Evolutionary conservation across 306 rosid genomes (phyloP), one percentile per base, ranked within the genome.

Genomic region (Elaeagnus macrophylla): DNA sequence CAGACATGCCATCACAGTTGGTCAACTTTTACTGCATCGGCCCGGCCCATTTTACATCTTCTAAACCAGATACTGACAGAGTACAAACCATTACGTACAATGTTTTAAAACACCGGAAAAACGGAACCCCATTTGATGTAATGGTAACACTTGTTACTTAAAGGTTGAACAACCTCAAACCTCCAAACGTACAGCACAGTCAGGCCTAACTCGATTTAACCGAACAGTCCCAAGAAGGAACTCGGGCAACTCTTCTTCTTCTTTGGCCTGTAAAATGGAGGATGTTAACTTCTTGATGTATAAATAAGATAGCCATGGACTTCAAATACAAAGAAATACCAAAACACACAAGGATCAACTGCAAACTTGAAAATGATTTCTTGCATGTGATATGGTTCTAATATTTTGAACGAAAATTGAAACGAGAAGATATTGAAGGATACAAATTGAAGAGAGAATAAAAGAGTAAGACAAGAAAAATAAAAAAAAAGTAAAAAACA

Each of bases 171-270:
- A 16, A 59, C 53, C 73, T 81, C 68, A 83, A 59, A 3, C 66
- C 46, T 67, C 83, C 68, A 79, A 68, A 8, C n/a, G 61, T 14
- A 66, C 66, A 52, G 97, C 94, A 37, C 94, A 74, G 48, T 86
- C 91, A 37, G 53, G 86, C 78, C 19, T 81, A 53, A 90, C 0
- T 14, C 86, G 85, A 60, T 83, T 86, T 63, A 86, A 75, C 59
- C 94, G 80, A 49, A 86, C 94, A 3, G 94, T 86, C 53, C 94
- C 97, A 15, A 90, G 97, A 77, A 90, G 54, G 73, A 75, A 86
- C 71, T 90, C 97, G 0, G 97, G 97, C 54, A 90, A 62, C 67
- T 83, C 94, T 36, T 36, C 70, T 67, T 76, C 94, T 72, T 81
- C 94, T 72, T 78, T 83, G 45, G 84, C 97, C 97, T 90, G 76